phyloP scores from a whole-genome alignment of 2,329 filamentous ascomycete genomes.

The Colletotrichum sp. region DNA sequence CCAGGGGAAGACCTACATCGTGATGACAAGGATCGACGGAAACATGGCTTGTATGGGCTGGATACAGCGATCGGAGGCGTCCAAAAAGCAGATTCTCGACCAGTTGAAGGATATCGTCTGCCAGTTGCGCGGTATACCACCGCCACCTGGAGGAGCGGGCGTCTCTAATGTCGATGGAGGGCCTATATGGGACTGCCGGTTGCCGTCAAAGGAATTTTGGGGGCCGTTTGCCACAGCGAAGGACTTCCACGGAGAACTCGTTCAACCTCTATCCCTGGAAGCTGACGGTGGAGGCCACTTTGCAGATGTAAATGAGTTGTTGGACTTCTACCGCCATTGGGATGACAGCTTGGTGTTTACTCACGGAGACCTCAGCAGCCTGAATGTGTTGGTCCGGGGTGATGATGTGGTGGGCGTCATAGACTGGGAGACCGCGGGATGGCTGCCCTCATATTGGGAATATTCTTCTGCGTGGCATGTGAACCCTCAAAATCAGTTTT shows the following conservation, averaged over 20 bases:
- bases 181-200: conserved; percentile 26
- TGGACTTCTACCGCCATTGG: neutral
- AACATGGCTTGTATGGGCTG: conserved; percentile 15
- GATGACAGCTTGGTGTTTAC: neutral
- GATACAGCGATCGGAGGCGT: conserved; percentile 19
- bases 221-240: conserved; percentile 26
- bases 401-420: conserved; percentile 31
- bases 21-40: conserved; percentile 44
- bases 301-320: neutral
- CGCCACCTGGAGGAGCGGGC: neutral
- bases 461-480: conserved; percentile 19
- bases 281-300: neutral
- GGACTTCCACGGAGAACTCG: neutral
- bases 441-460: conserved; percentile 29
- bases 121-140: conserved; percentile 20
- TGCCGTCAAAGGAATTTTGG: conserved; percentile 23
- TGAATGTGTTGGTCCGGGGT: conserved; percentile 30
- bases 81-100: conserved; percentile 23
- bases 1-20: conserved; percentile 40
- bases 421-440: conserved; percentile 30
- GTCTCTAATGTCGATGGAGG: conserved; percentile 25
- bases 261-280: neutral
- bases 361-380: conserved; percentile 30
- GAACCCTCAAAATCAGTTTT: conserved; percentile 18
- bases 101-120: conserved; percentile 24